These are phyloP conservation scores for Citrullus mucosospermus DNA, from an alignment of 306 rosid genomes.

Conservation along the genomic window DNA sequence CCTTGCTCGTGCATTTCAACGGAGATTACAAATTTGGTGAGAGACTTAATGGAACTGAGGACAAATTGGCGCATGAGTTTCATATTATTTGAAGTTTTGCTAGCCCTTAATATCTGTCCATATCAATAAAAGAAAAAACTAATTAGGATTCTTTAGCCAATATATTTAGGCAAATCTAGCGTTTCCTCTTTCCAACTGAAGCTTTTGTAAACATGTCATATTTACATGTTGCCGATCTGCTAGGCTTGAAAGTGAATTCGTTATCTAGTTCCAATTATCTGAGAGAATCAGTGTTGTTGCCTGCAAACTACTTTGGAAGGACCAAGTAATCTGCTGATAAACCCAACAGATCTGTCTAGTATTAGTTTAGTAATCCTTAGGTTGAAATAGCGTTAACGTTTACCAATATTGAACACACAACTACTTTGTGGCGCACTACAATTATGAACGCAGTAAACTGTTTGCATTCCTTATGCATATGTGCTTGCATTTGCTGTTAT, in stretches of 20 bases:
- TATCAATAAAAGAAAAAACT: background rate
- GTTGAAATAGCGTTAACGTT: background rate
- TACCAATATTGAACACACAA: background rate
- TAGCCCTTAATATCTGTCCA: background rate
- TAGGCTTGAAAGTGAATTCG: background rate
- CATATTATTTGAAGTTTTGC: background rate
- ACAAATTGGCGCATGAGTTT: background rate
- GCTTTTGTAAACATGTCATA: background rate
- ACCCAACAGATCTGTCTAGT: background rate
- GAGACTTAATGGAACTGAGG: background rate
- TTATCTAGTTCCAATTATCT: background rate
- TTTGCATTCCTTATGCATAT: background rate
- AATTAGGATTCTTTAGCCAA: background rate
- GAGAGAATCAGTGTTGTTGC: background rate
- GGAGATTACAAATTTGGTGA: background rate
- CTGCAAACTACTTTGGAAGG: background rate
- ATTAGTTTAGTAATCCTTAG: background rate
- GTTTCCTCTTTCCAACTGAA: background rate
- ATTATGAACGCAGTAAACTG: background rate
- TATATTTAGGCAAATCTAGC: background rate
- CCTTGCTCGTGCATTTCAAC: background rate
- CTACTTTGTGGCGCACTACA: background rate
- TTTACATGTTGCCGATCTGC: background rate
- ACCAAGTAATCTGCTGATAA: background rate
- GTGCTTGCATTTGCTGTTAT: slow-evolving; percentile 1